Conservation (phyloP, 345 rosid species). For the Moricandia arvensis region DNA sequence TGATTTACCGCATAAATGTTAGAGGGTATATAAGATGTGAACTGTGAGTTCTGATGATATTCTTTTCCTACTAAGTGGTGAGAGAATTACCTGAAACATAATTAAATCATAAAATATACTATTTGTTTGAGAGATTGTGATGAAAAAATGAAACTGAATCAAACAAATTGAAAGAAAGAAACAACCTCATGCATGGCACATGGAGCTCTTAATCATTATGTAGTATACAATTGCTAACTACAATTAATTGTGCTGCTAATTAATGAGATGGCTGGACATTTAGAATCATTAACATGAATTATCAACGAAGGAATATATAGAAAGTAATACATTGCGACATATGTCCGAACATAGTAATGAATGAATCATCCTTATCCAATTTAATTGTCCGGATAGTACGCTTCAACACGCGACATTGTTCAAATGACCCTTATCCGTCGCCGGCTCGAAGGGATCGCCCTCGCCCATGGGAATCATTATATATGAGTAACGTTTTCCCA, state of each 20-base stretch:
- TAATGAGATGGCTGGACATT: conserved; percentile 29
- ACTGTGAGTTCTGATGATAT: neutral
- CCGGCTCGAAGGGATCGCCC: neutral
- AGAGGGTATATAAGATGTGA: neutral
- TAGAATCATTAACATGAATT: conserved; percentile 15
- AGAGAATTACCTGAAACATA: neutral
- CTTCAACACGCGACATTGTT: conserved; percentile 11
- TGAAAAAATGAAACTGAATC: neutral
- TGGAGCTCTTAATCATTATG: conserved; percentile 22
- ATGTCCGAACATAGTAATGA: conserved; percentile 10
- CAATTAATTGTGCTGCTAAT: conserved; percentile 2
- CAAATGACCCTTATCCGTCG: neutral
- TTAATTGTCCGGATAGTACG: neutral
- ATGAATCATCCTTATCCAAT: neutral
- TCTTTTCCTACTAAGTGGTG: neutral
- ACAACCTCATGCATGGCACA: conserved; percentile 26
- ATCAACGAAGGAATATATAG: neutral
- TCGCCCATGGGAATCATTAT: neutral
- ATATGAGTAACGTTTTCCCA: neutral
- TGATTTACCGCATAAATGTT: neutral
- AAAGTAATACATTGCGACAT: conserved; percentile 9
- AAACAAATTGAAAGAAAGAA: neutral
- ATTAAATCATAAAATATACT: neutral
- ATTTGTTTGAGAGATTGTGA: neutral
- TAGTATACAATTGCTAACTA: conserved; percentile 1